phyloP scores from a whole-genome alignment of 805 yeast species.

The Candida chilensis region DNA sequence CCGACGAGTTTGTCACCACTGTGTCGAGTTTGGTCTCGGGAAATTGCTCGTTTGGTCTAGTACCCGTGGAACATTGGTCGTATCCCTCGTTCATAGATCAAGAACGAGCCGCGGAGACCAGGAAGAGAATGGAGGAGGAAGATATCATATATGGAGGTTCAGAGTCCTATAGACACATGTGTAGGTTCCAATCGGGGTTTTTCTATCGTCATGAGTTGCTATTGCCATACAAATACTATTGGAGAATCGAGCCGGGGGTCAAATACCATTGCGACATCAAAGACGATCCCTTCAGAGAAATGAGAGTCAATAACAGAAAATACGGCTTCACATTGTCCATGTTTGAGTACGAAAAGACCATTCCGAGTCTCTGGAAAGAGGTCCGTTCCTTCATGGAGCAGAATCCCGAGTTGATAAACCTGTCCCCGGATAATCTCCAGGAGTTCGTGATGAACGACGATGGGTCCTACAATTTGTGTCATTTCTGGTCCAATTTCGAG shows the following conservation, averaged over 20 bases:
- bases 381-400: slow-evolving; percentile 33
- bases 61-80: slow-evolving; percentile 60
- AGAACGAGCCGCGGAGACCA: slow-evolving; percentile 32
- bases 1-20: slow-evolving; percentile 40
- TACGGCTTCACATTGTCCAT: slow-evolving; percentile 65
- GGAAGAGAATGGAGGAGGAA: slow-evolving; percentile 31
- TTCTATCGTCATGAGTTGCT: slow-evolving; percentile 55
- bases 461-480: slow-evolving; percentile 70
- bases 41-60: slow-evolving; percentile 48
- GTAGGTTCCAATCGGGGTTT: slow-evolving; percentile 40
- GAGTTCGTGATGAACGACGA: slow-evolving; percentile 55
- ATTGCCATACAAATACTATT: slow-evolving; percentile 54
- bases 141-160: slow-evolving; percentile 47
- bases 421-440: slow-evolving; percentile 36
- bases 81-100: slow-evolving; percentile 59
- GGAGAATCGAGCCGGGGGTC: slow-evolving; percentile 74
- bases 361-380: slow-evolving; percentile 55
- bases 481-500: slow-evolving; percentile 79
- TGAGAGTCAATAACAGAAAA: slow-evolving; percentile 43
- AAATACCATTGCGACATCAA: slow-evolving; percentile 51
- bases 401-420: slow-evolving; percentile 25
- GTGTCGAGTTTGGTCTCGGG: slow-evolving; percentile 51
- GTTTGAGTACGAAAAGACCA: slow-evolving; percentile 54
- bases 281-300: slow-evolving; percentile 51
- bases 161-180: slow-evolving; percentile 66